Base-by-base conservation (phyloP, 306 rosid genomes). In the Carpinus viminea region DNA sequence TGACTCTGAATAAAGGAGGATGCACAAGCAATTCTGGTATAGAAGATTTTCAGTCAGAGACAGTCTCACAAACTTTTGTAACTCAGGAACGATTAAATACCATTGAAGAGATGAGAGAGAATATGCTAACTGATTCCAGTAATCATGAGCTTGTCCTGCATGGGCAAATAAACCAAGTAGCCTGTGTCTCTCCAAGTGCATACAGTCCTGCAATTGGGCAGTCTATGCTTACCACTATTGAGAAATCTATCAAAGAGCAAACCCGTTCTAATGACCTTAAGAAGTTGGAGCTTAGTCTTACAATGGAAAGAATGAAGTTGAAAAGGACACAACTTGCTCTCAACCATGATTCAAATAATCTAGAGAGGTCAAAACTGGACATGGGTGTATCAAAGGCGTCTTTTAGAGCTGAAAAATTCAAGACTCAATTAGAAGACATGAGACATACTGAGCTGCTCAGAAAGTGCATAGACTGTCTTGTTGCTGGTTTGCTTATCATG, bases 401-500 rank as follows among this genome's bases (percentile, higher is more conserved):
- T 45, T 95, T 95, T 62, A 85, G 79, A 88, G 84, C 79, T 45
- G 96, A 91, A 82, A 91, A 91, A 83, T 90, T 95, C 82, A 87
- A 92, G 88, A 95, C 13, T 72, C 89, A 89, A 80, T 46, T 89
- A 83, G 98, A 91, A 89, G 98, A 95, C 60, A 77, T 45, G 0
- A 85, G 91, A 81, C 56, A 92, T n/a, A 76, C 85, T 36, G 98
- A 95, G 74, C 96, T 95, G 55, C 88, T 78, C 50, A 88, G 61
- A 81, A 92, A 74, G 86, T 91, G 96, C 82, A 77, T 86, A 4
- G 98, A 95, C 85, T 91, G 93, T 73, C 97, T 95, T 65, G 94
- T 93, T 76, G 83, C 93, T 18, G 93, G 99, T 87, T 80, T 93
- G 77, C 41, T 95, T 73, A 64, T 95, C 81, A 95, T 93, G 98